Evolutionary conservation across 768 basidiomycete species (phyloP), one percentile per base, ranked within the genome.

Genomic region (Polyporus arcularius): DNA sequence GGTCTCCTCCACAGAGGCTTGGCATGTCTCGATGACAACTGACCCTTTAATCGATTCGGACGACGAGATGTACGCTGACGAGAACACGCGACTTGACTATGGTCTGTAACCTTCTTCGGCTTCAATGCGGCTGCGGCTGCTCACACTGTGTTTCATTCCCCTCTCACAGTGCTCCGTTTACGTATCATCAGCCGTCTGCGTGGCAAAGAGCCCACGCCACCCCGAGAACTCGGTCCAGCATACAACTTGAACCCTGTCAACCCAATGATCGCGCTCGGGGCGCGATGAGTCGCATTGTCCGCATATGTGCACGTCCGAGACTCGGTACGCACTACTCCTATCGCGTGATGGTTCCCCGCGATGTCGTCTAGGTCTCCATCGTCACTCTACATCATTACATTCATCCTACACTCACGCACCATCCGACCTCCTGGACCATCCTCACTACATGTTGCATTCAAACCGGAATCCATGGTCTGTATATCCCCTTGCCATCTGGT

Each of bases 21-120:
- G 87, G 87, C 84, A 89, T 67, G 79, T 82, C 15, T 78, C 86
- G 58, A 82, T 78, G 54, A 84, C 81, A 32, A 82, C 84, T 40
- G 90, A 92, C 68, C 86, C 90, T n/a, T 75, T 92, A 31, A 73
- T 79, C 52, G 89, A 91, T 72, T 92, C 90, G 18, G 90, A 92
- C 31, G 90, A 91, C 60, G 88, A 89, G 45, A 88, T 89, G 68
- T 74, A 76, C 50, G 80, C 77, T 14, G 88, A 91, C 67, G 87
- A 88, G 66, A 77, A 88, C 65, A 76, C 82, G 39, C 81, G 85
- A 35, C 75, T 82, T 49, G 90, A 91, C 66, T 90, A 89, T 66
- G 73, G 90, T 90, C 61, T 55, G 83, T 59, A n/a, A 62, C 57
- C 59, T 31, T 50, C 38, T 42, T 48, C 61, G 35, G 35, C 35